phyloP scores from a whole-genome alignment of 306 rosid species.

The Senna tora region DNA sequence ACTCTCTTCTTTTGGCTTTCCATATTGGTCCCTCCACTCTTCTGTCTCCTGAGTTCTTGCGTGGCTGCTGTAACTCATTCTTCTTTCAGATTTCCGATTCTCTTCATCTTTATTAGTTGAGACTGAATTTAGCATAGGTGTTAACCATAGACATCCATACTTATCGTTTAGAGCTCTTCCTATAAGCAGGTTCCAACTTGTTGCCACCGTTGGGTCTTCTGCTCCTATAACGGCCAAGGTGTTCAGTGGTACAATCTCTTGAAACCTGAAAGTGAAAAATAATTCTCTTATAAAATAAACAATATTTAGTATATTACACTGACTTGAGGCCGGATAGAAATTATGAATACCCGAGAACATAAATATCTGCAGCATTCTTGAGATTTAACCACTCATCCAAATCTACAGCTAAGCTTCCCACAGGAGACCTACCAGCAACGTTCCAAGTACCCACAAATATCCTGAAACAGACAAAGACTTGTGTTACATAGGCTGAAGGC shows the following conservation, averaged over 20 bases:
- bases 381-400: constrained; percentile 88
- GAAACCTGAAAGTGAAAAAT: constrained; percentile 55
- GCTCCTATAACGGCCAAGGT: constrained; percentile 76
- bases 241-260: constrained; percentile 88
- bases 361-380: constrained; percentile 78
- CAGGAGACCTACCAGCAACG: constrained; percentile 84
- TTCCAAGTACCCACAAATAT: constrained; percentile 95
- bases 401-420: constrained; percentile 83
- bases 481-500: constrained; percentile 14
- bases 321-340: not conserved
- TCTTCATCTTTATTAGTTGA: constrained; percentile 40
- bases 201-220: constrained; percentile 76
- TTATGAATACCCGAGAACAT: constrained; percentile 83
- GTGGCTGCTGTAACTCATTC: constrained; percentile 26
- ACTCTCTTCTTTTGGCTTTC: constrained; percentile 35
- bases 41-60: not conserved
- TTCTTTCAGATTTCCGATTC: constrained; percentile 27
- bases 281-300: not conserved
- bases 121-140: constrained; percentile 49
- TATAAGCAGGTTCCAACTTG: constrained; percentile 79
- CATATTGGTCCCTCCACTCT: constrained; percentile 27
- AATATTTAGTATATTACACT: not conserved
- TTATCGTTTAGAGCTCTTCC: constrained; percentile 65
- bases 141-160: constrained; percentile 57
- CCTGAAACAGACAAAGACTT: constrained; percentile 40